A percentile compares a stretch with the other conserved stretches of the same genome.
These are phyloP conservation scores for Colletotrichum karsti DNA, from an alignment of 2,329 filamentous ascomycete species.

Conservation along the genomic window DNA sequence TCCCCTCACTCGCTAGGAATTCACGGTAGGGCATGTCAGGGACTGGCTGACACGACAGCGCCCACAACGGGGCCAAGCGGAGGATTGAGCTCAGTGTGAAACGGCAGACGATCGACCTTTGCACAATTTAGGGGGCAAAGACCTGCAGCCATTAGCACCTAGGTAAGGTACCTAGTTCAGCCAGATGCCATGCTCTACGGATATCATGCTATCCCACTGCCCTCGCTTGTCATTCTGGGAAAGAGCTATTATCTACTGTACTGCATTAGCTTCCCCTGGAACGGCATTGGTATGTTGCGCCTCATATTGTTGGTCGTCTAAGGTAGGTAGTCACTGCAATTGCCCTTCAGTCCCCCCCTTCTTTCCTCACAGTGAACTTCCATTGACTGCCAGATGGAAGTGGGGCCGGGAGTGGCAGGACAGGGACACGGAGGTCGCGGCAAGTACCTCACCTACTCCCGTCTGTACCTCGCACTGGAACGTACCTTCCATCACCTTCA, in stretches of 20 bases:
- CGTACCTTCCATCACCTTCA: neutral
- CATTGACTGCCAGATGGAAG: too few relatives aligned
- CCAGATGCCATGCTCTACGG: neutral
- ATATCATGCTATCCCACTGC: too few relatives aligned
- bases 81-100: slow-evolving; percentile 26
- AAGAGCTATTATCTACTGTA: neutral
- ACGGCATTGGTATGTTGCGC: neutral
- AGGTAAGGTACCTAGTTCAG: neutral
- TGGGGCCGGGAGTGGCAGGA: too few relatives aligned
- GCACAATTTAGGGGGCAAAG: slow-evolving; percentile 1
- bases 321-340: too few relatives aligned
- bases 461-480: too few relatives aligned
- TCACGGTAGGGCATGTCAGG: slow-evolving; percentile 1
- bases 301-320: neutral
- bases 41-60: slow-evolving; percentile 25
- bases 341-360: neutral
- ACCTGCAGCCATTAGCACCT: neutral
- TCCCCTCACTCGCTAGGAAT: neutral
- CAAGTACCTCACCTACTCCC: too few relatives aligned
- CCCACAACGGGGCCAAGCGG: slow-evolving; percentile 25
- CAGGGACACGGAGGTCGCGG: too few relatives aligned
- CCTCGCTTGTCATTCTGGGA: too few relatives aligned
- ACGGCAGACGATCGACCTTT: slow-evolving; percentile 26
- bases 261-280: neutral
- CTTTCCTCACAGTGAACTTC: neutral